These are phyloP conservation scores for Pistacia integerrima DNA, from an alignment of 345 rosid genomes.

Conservation along the genomic window DNA sequence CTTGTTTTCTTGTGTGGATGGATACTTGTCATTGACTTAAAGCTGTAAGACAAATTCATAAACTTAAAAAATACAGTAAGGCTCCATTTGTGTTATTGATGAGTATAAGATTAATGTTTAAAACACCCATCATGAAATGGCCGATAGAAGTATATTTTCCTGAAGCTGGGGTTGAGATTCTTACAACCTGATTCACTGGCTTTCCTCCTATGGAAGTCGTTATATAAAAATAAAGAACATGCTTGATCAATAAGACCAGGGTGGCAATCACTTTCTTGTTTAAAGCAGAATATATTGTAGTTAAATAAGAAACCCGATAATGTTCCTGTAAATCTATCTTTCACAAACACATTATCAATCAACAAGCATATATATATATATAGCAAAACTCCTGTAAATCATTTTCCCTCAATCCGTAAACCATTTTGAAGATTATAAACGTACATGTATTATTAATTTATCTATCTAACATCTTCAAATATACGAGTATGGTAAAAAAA, in stretches of 20 bases:
- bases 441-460: neutral
- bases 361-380: neutral
- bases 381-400: slow-evolving; percentile 3
- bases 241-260: slow-evolving; percentile 25
- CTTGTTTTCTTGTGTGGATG: neutral
- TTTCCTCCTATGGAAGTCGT: neutral
- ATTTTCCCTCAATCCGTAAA: neutral
- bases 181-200: neutral
- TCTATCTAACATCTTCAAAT: slow-evolving; percentile 1
- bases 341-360: neutral
- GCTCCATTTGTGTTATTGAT: no score
- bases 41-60: neutral
- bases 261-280: slow-evolving; percentile 12
- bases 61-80: neutral
- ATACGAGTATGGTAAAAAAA: neutral
- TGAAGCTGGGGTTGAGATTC: neutral
- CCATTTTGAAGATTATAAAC: neutral
- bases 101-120: no score
- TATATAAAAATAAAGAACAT: slow-evolving; percentile 3
- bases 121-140: no score
- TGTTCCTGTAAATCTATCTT: neutral
- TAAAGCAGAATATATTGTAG: no score
- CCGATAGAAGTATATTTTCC: no score
- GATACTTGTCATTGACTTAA: neutral
- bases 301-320: neutral